These are phyloP conservation scores for Parsonsia alboflavescens DNA, from an alignment of 257 asterid genomes.

Conservation along the genomic window DNA sequence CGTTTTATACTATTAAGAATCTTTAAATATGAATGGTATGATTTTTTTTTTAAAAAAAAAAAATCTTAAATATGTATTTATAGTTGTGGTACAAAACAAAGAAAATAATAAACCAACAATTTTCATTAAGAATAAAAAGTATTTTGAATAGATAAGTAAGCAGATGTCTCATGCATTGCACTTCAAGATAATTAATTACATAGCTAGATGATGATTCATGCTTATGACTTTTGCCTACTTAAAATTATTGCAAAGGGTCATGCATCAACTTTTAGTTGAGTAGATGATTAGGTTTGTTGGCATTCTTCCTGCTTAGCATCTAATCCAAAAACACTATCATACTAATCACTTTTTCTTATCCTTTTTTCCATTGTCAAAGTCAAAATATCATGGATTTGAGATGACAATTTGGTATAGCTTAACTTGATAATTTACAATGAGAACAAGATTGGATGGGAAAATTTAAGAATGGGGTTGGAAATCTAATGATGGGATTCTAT, in stretches of 20 bases:
- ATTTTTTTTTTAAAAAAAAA: no score
- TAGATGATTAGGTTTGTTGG: not conserved
- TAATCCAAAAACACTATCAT: not conserved
- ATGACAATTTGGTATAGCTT: not conserved
- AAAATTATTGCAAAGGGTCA: not conserved
- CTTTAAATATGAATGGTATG: no score
- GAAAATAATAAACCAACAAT: no score
- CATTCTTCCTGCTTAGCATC: not conserved
- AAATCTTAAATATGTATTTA: no score
- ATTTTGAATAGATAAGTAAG: no score
- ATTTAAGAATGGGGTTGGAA: not conserved
- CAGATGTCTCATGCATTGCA: not conserved
- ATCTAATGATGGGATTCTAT: not conserved
- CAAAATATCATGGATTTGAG: not conserved
- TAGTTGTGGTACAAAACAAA: no score
- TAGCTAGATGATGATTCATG: not conserved
- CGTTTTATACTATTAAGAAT: no score
- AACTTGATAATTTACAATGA: not conserved
- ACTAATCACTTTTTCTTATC: not conserved
- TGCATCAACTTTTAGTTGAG: conserved; percentile 4
- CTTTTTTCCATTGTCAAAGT: not conserved
- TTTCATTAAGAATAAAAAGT: no score
- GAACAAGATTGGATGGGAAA: not conserved
- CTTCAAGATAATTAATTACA: not conserved
- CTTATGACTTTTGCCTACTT: conserved; percentile 4